Base-by-base conservation (phyloP, 2,329 filamentous ascomycete genomes). In the Ophiocordyceps camponoti-leonardi region DNA sequence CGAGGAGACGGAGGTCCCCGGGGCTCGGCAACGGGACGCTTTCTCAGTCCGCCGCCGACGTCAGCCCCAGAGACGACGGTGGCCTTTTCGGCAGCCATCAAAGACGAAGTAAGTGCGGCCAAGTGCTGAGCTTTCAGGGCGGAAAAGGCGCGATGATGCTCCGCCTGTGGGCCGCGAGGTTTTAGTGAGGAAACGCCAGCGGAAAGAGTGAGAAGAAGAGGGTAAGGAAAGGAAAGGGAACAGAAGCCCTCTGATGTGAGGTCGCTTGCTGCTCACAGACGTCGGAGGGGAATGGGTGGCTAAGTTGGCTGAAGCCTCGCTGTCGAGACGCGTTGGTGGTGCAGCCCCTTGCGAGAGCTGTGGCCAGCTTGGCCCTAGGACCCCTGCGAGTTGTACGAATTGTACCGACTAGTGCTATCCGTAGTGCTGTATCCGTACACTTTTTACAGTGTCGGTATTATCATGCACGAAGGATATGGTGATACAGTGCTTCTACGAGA, bases 41-140 rank as follows among this genome's bases (percentile, higher is more conserved):
- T 65, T 53, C 77, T 69, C 49, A 74, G 67, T 51, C 69, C 68
- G 54, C 79, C 72, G 55, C 66, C 67, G 47, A 71, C 60, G 54
- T 79, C 75, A 56, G 72, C 70, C 62, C 77, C 77, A 37, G 77
- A 77, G 61, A 72, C 75, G 61, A 72, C 64, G 56, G 68, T 65
- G 58, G 70, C 67, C 62, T 68, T 72, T 47, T 70, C 67, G 57
- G 67, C 65, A 55, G 72, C 71, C 74, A 78, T 78, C 56, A 46
- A 54, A 46, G 37, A 35, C 43, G 19, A 22, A 45, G 5, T n/a
- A 33, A 33, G 3, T 5, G 31, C 10, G 16, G 31, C 31, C 31
- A 33, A 39, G 35, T 39, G 35, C 35, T 39, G 35, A 39, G 35
- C 35, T 18, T 39, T 39, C 35, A 39, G 35, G 35, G 16, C 16